Base-by-base conservation (phyloP, 2,329 filamentous ascomycete species). In the Diaporthe ilicicola region DNA sequence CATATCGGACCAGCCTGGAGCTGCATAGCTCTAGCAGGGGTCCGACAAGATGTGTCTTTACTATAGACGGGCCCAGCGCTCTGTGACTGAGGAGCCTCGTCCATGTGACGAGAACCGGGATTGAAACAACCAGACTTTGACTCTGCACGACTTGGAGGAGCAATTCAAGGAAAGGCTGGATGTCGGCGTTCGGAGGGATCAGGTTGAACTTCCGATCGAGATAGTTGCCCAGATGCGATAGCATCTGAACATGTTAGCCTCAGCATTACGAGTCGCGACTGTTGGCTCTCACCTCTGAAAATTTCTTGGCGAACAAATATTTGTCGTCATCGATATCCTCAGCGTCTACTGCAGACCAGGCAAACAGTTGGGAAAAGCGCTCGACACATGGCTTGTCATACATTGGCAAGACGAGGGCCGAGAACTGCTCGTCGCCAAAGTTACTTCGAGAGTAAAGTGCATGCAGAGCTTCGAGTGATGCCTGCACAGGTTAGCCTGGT, bases 91-190 rank as follows among this genome's bases (percentile, higher is more conserved):
- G 85, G 62, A 98, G 85, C 74, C 92, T 93, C 10, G 93, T 94
- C 94, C 95, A 98, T 27, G 93, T 92, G 76, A 97, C 93, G 54
- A 99, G 86, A 12, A 97, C 91, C 2, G 96, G 95, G 76, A 98
- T 98, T 2, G 96, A 98, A 22, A 99, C 92, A 54, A 96, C 92
- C 69, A 99, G 87, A 79, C 96, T 98, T 76, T 93, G 91, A 80
- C 93, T 94, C 75, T 93, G 93, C 69, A 95, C 89, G 67, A 98
- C 92, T 69, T 89, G 86, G 72, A 95, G 88, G 55, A 98, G 87
- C 69, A 99, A 89, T 62, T 92, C 89, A 71, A 98, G 87, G 75
- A 98, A 93, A 6, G 90, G 90, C 42, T 90, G 86, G 15, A 95
- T 85, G 78, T 96, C 91, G 34, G 84, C 81, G 68, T 91, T 79